A percentile compares a stretch with the other conserved stretches of the same genome.
phyloP scores from a whole-genome alignment of 2,329 filamentous ascomycete species.

The Aspergillaceae sp. region DNA sequence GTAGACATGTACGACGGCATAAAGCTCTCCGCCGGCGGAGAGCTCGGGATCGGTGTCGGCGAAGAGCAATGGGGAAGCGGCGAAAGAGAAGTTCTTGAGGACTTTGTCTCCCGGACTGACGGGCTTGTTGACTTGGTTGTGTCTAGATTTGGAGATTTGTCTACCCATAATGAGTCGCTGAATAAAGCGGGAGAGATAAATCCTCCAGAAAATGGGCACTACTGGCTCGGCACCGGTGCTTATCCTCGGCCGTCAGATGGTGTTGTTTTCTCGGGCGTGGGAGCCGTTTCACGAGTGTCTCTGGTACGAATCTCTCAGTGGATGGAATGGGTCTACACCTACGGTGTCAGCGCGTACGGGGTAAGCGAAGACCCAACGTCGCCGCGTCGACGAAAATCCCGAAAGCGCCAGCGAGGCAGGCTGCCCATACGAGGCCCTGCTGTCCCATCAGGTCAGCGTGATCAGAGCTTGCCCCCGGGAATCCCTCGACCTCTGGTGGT shows the following conservation, averaged over 20 bases:
- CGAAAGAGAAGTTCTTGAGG: slow-evolving; percentile 85
- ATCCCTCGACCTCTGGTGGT: slow-evolving; percentile 38
- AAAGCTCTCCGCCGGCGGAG: slow-evolving; percentile 81
- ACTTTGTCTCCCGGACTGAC: slow-evolving; percentile 68
- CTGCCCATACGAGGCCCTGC: slow-evolving; percentile 7
- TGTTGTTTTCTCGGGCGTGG: slow-evolving; percentile 74
- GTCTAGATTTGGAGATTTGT: slow-evolving; percentile 65
- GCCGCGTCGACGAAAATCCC: slow-evolving; percentile 37
- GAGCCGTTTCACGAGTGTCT: slow-evolving; percentile 62
- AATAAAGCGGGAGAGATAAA: slow-evolving; percentile 9
- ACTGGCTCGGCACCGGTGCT: slow-evolving; percentile 67
- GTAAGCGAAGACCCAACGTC: slow-evolving; percentile 69
- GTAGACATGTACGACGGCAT: slow-evolving; percentile 71
- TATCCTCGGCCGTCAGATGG: slow-evolving; percentile 67
- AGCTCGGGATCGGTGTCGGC: slow-evolving; percentile 86
- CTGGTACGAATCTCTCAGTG: slow-evolving; percentile 68
- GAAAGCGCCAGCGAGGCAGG: slow-evolving; percentile 22
- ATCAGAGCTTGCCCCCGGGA: slow-evolving; percentile 26
- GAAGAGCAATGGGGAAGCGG: slow-evolving; percentile 93
- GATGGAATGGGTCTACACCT: slow-evolving; percentile 80
- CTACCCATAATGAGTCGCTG: slow-evolving; percentile 17
- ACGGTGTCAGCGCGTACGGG: slow-evolving; percentile 78
- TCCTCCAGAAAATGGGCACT: slow-evolving; percentile 16
- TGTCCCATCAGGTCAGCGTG: not conserved
- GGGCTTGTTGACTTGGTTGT: slow-evolving; percentile 84